phyloP scores from a whole-genome alignment of 768 basidiomycete genomes.

The Suillus subaureus region DNA sequence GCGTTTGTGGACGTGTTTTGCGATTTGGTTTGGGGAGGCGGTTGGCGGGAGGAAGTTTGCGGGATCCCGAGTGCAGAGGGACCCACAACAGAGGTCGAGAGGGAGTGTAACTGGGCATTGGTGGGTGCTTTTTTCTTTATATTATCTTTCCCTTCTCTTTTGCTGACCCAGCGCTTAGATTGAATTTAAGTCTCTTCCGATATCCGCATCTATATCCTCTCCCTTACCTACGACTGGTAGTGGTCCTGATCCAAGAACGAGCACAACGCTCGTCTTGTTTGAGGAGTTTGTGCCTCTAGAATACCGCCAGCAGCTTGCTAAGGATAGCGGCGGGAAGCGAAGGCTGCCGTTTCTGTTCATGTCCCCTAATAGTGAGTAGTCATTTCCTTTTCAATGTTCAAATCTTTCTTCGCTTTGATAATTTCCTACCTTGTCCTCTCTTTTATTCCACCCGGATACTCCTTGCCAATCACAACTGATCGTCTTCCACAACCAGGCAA shows the following conservation, averaged over 20 bases:
- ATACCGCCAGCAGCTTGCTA: slow-evolving; percentile 74
- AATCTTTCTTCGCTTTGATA: slow-evolving; percentile 4
- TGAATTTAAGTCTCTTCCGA: slow-evolving; percentile 81
- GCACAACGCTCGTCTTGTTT: slow-evolving; percentile 75
- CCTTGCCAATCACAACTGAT: background rate
- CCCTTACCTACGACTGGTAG: slow-evolving; percentile 9
- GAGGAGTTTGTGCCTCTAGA: slow-evolving; percentile 94
- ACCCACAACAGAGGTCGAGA: slow-evolving; percentile 48
- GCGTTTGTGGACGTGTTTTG: slow-evolving; percentile 88
- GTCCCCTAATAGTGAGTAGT: slow-evolving; percentile 31
- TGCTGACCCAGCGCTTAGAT: slow-evolving; percentile 48
- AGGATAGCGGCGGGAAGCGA: slow-evolving; percentile 53
- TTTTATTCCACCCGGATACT: background rate
- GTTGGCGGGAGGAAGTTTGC: slow-evolving; percentile 90
- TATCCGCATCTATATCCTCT: slow-evolving; percentile 27
- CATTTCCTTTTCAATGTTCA: slow-evolving; percentile 30
- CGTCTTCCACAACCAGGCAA: slow-evolving; percentile 18
- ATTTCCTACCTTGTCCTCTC: background rate
- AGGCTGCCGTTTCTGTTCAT: slow-evolving; percentile 73
- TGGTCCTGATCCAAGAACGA: slow-evolving; percentile 67
- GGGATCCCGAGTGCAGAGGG: slow-evolving; percentile 74
- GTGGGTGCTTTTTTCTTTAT: slow-evolving; percentile 46
- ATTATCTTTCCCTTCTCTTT: background rate
- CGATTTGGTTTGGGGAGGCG: slow-evolving; percentile 77
- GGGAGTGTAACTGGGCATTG: slow-evolving; percentile 92